phyloP scores from a whole-genome alignment of 306 rosid species.

The Acacia melanoxylon region DNA sequence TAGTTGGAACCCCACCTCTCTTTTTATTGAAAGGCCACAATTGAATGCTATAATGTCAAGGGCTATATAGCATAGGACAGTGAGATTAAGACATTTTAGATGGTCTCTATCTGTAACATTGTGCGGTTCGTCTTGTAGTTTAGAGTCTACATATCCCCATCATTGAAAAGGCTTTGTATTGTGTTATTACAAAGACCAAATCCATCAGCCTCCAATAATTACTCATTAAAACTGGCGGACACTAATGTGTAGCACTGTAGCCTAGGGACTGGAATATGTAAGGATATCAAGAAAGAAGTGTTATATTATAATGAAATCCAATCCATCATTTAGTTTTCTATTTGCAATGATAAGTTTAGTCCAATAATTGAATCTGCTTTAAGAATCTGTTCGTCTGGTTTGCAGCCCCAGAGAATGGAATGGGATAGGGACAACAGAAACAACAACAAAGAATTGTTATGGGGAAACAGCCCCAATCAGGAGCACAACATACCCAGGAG shows the following conservation, averaged over 20 bases:
- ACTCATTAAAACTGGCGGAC: background rate
- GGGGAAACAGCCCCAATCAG: constrained; percentile 73
- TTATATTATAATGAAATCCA: background rate
- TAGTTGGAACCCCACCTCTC: background rate
- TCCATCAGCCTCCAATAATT: background rate
- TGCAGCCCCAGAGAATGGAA: constrained; percentile 86
- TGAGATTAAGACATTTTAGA: background rate
- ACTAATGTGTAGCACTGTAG: background rate
- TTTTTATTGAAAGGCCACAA: background rate
- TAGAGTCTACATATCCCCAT: constrained; percentile 10
- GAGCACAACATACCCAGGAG: constrained; percentile 46
- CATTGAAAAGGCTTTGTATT: background rate
- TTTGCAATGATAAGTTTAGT: background rate
- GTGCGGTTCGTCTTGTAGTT: constrained; percentile 9
- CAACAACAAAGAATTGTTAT: constrained; percentile 70
- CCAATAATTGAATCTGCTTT: background rate
- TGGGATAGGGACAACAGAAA: constrained; percentile 40
- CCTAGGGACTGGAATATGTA: background rate
- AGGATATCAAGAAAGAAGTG: background rate
- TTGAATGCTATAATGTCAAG: background rate
- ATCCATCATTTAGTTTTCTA: background rate
- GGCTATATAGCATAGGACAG: background rate
- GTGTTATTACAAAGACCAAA: background rate
- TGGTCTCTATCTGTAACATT: background rate
- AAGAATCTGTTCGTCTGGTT: background rate